phyloP scores from a whole-genome alignment of 495 filamentous ascomycete genomes.

The Daldinia loculata region DNA sequence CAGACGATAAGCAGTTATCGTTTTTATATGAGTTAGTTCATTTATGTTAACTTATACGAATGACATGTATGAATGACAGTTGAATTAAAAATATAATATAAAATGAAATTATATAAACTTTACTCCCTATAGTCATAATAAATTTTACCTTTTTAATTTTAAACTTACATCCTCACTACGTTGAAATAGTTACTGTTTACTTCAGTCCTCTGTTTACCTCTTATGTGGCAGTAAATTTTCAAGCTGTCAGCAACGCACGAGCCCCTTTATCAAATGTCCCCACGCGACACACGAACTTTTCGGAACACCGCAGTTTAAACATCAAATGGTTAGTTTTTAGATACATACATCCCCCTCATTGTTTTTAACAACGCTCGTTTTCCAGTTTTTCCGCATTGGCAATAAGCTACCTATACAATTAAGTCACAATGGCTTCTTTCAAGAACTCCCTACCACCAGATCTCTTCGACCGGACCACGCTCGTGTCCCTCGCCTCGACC shows the following conservation, averaged over 20 bases:
- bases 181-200: no score
- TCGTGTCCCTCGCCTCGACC: slow-evolving; percentile 61
- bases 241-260: neutral
- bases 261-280: neutral
- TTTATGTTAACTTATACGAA: neutral
- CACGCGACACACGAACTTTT: neutral
- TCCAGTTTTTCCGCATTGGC: neutral
- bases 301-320: slow-evolving; percentile 2
- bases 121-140: neutral
- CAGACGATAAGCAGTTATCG: no score
- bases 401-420: neutral
- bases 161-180: neutral
- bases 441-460: slow-evolving; percentile 48
- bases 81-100: neutral
- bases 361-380: neutral
- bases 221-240: no score
- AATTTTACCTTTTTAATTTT: neutral
- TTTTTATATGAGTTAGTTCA: neutral
- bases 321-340: neutral
- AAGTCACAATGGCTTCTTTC: slow-evolving; percentile 27
- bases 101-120: neutral
- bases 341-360: neutral
- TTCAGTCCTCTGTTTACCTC: no score
- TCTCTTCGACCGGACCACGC: slow-evolving; percentile 62
- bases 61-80: neutral